phyloP scores from a whole-genome alignment of 1,139 yeast genomes.

The Taphrina betulina region DNA sequence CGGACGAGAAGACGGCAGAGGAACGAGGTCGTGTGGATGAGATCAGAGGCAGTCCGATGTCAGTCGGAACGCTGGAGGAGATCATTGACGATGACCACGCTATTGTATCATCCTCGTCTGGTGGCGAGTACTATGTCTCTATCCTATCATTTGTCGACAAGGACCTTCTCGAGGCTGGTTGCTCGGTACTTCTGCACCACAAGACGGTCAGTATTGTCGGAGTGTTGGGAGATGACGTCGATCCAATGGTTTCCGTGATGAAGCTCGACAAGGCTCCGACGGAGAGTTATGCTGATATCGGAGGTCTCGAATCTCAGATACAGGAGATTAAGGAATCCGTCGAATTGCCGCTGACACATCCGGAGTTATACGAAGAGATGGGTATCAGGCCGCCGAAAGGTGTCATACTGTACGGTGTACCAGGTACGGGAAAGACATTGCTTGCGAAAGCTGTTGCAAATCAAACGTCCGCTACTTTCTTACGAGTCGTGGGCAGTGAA shows the following conservation, averaged over 20 bases:
- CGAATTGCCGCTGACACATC: constrained; percentile 94
- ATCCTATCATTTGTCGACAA: constrained; percentile 97
- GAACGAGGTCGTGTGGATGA: constrained; percentile 94
- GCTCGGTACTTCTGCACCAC: constrained; percentile 92
- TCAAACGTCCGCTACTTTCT: constrained; percentile 93
- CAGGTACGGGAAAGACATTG: constrained; percentile 97
- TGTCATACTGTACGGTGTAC: constrained; percentile 96
- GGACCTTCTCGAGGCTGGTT: constrained; percentile 95
- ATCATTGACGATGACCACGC: constrained; percentile 98
- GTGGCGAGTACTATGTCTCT: constrained; percentile 95
- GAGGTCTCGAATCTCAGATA: constrained; percentile 93
- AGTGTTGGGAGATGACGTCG: constrained; percentile 93
- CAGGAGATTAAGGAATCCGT: constrained; percentile 98
- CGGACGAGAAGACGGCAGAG: constrained; percentile 94
- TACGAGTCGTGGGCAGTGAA: constrained; percentile 96
- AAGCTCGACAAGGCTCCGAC: constrained; percentile 96
- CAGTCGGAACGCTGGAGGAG: constrained; percentile 94
- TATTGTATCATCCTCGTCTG: constrained; percentile 91
- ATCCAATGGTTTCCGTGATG: constrained; percentile 97
- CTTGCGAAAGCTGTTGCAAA: constrained; percentile 98
- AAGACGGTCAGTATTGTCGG: constrained; percentile 94
- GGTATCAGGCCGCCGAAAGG: constrained; percentile 99
- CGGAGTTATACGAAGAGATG: constrained; percentile 97
- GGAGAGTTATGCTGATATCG: constrained; percentile 94
- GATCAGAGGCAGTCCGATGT: constrained; percentile 93